Evolutionary conservation across 176 grass and related monocot genomes (phyloP).

Genomic region (Microstegium vimineum): DNA sequence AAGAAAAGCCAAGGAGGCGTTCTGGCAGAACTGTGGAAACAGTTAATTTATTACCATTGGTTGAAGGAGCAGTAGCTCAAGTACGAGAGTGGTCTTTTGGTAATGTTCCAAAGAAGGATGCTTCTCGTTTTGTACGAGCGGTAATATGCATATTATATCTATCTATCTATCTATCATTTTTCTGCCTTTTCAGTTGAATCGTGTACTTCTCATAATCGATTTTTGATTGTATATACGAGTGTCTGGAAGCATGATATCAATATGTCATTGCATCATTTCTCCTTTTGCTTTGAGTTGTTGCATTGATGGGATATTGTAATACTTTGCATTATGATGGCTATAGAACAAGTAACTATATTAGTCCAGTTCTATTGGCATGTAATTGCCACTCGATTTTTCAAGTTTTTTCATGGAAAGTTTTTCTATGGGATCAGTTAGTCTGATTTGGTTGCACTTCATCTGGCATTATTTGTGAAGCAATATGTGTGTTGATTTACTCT

Average conservation of each 20-base stretch:
- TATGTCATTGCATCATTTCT: not conserved
- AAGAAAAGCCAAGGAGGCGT: slow-evolving; percentile 74
- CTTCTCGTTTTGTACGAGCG: slow-evolving; percentile 88
- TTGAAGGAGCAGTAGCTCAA: slow-evolving; percentile 87
- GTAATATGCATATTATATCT: slow-evolving; percentile 38
- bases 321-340: slow-evolving; percentile 15
- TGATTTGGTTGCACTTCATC: not conserved
- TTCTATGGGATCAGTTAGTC: not conserved
- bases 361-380: not conserved
- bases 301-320: not conserved
- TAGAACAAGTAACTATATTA: not conserved
- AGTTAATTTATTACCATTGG: slow-evolving; percentile 53
- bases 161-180: slow-evolving; percentile 8
- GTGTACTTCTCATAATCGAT: not conserved
- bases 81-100: slow-evolving; percentile 93
- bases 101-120: slow-evolving; percentile 84
- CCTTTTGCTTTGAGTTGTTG: slow-evolving; percentile 1
- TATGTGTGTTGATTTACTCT: slow-evolving; percentile 7
- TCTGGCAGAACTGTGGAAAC: slow-evolving; percentile 72
- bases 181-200: not conserved
- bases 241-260: not conserved
- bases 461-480: slow-evolving; percentile 8
- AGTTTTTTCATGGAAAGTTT: not conserved
- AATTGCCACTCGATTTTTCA: not conserved
- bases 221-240: not conserved